Conservation (phyloP, 1,284 basidiomycete genomes). For the Kwoniella shivajii region DNA sequence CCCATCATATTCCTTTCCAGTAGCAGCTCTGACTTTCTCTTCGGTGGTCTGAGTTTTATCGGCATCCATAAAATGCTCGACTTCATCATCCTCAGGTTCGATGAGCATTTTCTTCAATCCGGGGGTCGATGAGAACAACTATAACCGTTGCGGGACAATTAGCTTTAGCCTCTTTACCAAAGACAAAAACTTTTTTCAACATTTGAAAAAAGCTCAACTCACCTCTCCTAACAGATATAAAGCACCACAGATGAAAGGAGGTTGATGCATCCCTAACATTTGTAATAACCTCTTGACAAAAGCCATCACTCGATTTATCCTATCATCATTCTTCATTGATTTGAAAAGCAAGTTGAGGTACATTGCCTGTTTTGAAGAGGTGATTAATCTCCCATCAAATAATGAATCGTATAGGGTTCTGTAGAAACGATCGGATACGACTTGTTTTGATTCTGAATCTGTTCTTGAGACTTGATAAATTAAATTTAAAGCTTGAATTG, state of each 20-base stretch:
- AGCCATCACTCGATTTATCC: constrained; percentile 67
- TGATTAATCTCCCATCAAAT: constrained; percentile 76
- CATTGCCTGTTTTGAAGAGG: constrained; percentile 93
- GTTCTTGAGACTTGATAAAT: constrained; percentile 72
- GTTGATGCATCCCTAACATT: constrained; percentile 72
- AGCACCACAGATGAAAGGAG: constrained; percentile 89
- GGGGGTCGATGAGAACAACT: constrained; percentile 76
- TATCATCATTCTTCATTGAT: constrained; percentile 78
- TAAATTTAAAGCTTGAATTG: constrained; percentile 89
- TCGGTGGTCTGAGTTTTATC: constrained; percentile 19
- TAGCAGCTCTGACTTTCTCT: constrained; percentile 9
- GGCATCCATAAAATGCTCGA: constrained; percentile 59
- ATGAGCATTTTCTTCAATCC: constrained; percentile 71
- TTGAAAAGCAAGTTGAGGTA: constrained; percentile 96
- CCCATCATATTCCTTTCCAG: constrained; percentile 66
- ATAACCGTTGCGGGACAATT: too few relatives aligned
- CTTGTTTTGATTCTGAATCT: constrained; percentile 46
- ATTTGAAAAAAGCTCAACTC: constrained; percentile 15
- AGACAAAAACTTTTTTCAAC: too few relatives aligned
- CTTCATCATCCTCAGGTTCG: constrained; percentile 56
- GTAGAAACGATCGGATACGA: constrained; percentile 83
- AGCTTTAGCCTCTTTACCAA: too few relatives aligned
- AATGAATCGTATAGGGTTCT: constrained; percentile 87
- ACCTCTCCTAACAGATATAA: constrained; percentile 64
- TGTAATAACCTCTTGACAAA: constrained; percentile 88